A percentile compares a stretch with the other conserved stretches of the same genome.
phyloP scores from a whole-genome alignment of 139 green algal genomes.

The Chlamydomonas incerta region DNA sequence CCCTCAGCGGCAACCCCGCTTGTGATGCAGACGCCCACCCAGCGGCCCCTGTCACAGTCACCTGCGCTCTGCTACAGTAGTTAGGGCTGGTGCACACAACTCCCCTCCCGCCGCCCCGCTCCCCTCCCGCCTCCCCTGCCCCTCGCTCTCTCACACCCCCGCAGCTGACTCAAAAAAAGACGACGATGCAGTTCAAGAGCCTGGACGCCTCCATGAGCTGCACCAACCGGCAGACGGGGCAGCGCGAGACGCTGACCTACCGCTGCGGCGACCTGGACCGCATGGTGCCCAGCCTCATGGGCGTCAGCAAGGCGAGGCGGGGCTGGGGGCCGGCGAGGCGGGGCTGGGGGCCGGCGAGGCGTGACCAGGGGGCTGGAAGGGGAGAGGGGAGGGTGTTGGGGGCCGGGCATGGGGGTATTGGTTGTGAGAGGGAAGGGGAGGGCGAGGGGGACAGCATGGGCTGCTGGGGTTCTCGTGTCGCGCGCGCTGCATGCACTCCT shows the following conservation, averaged over 20 bases:
- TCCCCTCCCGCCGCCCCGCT: too few relatives aligned
- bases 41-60: too few relatives aligned
- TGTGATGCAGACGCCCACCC: too few relatives aligned
- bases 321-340: neutral
- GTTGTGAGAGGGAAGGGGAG: too few relatives aligned
- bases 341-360: neutral
- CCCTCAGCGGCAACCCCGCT: too few relatives aligned
- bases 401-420: too few relatives aligned
- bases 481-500: too few relatives aligned
- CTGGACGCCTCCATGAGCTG: slow-evolving; percentile 84
- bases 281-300: slow-evolving; percentile 93
- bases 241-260: slow-evolving; percentile 77
- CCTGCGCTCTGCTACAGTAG: too few relatives aligned
- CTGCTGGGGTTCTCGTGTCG: too few relatives aligned
- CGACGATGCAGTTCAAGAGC: slow-evolving; percentile 84
- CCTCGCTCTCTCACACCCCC: neutral
- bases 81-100: too few relatives aligned
- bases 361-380: neutral
- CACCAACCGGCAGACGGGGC: slow-evolving; percentile 75
- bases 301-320: slow-evolving; percentile 83
- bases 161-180: slow-evolving; percentile 76
- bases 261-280: slow-evolving; percentile 90
- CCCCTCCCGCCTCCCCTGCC: neutral
- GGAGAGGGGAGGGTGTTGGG: too few relatives aligned
- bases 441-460: too few relatives aligned